Conservation (phyloP, 805 yeast species). For the Suhomyces sp. region DNA sequence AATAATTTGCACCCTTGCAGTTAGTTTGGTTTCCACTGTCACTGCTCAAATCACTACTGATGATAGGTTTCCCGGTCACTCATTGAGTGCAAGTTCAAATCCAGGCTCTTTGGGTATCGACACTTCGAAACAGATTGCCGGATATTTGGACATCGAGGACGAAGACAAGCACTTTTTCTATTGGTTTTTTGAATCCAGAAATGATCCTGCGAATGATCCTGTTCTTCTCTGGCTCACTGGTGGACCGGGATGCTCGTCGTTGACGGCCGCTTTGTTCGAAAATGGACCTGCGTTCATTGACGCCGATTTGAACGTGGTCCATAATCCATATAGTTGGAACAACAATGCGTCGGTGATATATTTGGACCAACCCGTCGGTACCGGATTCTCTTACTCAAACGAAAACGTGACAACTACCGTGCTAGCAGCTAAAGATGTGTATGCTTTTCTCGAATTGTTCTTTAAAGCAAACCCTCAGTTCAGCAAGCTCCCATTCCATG, state of each 20-base stretch:
- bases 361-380: conserved; percentile 25
- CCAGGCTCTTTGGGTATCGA: conserved; percentile 32
- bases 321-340: conserved; percentile 29
- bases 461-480: conserved; percentile 21
- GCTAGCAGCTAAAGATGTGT: conserved; percentile 19
- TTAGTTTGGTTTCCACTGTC: neutral
- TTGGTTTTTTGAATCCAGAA: conserved; percentile 32
- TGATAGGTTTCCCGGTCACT: neutral
- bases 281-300: conserved; percentile 26
- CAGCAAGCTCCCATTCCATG: conserved; percentile 17
- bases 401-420: conserved; percentile 13
- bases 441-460: conserved; percentile 21
- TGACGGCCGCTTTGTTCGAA: conserved; percentile 27
- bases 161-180: conserved; percentile 30
- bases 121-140: conserved; percentile 35
- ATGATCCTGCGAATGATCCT: conserved; percentile 30
- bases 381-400: conserved; percentile 19
- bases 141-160: conserved; percentile 34
- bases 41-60: neutral
- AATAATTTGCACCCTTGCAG: neutral
- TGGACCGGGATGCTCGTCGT: conserved; percentile 31
- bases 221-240: conserved; percentile 32
- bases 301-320: conserved; percentile 18
- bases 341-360: conserved; percentile 25
- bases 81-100: neutral